Conservation (phyloP, 225 moss, liverwort and hornwort species). For the Antitrichia curtipendula region DNA sequence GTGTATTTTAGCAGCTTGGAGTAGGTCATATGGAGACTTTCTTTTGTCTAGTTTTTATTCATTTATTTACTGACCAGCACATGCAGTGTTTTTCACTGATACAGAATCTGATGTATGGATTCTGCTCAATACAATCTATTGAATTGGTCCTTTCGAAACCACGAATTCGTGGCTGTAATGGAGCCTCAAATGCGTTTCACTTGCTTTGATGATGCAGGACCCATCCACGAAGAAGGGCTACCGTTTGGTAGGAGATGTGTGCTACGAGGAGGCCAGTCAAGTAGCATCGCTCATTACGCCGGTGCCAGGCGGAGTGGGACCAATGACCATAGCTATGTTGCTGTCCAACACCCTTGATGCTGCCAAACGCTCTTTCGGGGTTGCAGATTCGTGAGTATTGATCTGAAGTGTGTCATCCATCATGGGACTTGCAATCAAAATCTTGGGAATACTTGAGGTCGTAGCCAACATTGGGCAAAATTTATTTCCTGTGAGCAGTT, state of each 20-base stretch:
- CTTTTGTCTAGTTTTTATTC: not conserved
- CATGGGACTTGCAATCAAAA: not conserved
- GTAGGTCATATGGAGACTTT: not conserved
- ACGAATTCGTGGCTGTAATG: not conserved
- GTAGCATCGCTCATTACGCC: constrained; percentile 87
- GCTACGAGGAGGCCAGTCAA: constrained; percentile 63
- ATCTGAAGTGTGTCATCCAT: not conserved
- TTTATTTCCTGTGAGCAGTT: not conserved
- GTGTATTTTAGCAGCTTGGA: not conserved
- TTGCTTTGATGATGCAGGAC: constrained; percentile 17
- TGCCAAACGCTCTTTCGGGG: constrained; percentile 49
- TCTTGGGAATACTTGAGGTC: not conserved
- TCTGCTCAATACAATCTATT: too few relatives aligned
- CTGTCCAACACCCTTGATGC: constrained; percentile 76
- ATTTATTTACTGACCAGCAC: not conserved
- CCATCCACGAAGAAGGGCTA: constrained; percentile 60
- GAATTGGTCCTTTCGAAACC: not conserved
- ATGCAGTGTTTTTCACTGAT: not conserved
- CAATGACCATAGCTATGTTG: constrained; percentile 98
- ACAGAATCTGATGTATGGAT: not conserved
- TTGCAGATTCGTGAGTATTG: not conserved
- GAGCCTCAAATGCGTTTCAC: not conserved
- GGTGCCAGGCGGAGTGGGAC: constrained; percentile 93
- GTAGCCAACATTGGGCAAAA: not conserved
- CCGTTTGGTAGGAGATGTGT: constrained; percentile 75